Conservation (phyloP, 495 filamentous ascomycete genomes). For the Daldinia decipiens region DNA sequence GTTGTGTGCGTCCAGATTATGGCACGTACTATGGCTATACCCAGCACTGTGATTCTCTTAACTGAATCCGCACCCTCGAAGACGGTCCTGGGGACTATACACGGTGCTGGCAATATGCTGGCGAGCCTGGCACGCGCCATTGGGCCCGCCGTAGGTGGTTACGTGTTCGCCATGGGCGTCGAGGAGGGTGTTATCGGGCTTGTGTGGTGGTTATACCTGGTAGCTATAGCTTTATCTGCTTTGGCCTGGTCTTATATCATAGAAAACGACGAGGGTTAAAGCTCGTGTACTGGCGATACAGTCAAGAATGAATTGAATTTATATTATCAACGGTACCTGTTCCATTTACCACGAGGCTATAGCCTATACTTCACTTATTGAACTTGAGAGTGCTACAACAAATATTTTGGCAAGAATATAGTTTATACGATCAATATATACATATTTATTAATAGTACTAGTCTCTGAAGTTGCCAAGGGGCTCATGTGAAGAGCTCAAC, state of each 20-base stretch:
- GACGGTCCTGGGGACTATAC: conserved; percentile 71
- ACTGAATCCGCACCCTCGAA: conserved; percentile 74
- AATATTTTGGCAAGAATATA: background rate
- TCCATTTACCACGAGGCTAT: background rate
- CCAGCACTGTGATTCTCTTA: conserved; percentile 73
- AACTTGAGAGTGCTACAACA: background rate
- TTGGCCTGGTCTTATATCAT: conserved; percentile 45
- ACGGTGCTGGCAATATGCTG: conserved; percentile 74
- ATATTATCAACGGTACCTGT: background rate
- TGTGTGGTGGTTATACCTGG: conserved; percentile 73
- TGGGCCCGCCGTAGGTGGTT: conserved; percentile 73
- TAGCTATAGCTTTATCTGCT: conserved; percentile 45
- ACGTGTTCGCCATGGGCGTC: conserved; percentile 70
- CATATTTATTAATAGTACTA: background rate
- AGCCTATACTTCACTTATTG: background rate
- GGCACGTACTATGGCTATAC: conserved; percentile 76
- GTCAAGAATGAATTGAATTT: background rate
- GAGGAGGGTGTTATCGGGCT: conserved; percentile 71
- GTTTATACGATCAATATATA: background rate
- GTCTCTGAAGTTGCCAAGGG: background rate
- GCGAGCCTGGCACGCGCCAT: conserved; percentile 68
- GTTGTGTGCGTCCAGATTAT: conserved; percentile 75
- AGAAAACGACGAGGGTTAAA: conserved; percentile 21
- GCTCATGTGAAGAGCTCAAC: conserved; percentile 60
- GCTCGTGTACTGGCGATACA: background rate